Base-by-base conservation (phyloP, 2,329 filamentous ascomycete genomes). In the Talaromyces sp. region DNA sequence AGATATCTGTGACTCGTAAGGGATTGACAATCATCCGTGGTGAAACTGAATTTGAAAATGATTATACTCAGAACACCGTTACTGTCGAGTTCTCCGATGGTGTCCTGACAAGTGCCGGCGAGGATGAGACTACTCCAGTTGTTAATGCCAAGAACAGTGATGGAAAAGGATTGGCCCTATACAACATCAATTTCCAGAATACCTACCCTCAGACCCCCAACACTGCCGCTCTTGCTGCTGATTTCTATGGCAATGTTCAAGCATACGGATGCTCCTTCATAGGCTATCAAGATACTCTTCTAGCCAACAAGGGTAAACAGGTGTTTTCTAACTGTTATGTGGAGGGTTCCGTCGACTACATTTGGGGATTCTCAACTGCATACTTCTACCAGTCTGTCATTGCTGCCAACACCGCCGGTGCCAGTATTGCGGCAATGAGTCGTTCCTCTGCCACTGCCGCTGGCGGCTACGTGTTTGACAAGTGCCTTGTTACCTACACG, bases 91-190 rank as follows among this genome's bases (percentile, higher is more conserved):
- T 71, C 52, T 67, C 64, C 9, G 66, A 69, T 29, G 75, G 75
- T 30, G 65, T 66, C n/a, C 55, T 73, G 40, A 79, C 77, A 2
- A 75, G 70, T 33, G 67, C 68, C 1, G 68, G 68, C 7, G 62
- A 74, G 24, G 66, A 79, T 44, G 77, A 80, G 51, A 58, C 68
- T 39, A 80, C 77, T 0, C 76, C 77, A 0, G 68, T 78, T 9
- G 68, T 80, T 39, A 72, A 77, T 56, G 69, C 70, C 46, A 79
- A 78, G 65, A 78, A 77, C 48, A 74, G 66, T 0, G 64, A 66
- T 30, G 49, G 54, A 11, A 52, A 40, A 13, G 47, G 44, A 27
- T 50, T 65, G 8, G 61, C 68, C 47, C 45, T 70, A 10, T 68
- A 69, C 52, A 69, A 69, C 49, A 66, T 69, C 52, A 52, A 69